Evolutionary conservation across 1,284 basidiomycete species (phyloP).

Genomic region (Marasmius oreades): DNA sequence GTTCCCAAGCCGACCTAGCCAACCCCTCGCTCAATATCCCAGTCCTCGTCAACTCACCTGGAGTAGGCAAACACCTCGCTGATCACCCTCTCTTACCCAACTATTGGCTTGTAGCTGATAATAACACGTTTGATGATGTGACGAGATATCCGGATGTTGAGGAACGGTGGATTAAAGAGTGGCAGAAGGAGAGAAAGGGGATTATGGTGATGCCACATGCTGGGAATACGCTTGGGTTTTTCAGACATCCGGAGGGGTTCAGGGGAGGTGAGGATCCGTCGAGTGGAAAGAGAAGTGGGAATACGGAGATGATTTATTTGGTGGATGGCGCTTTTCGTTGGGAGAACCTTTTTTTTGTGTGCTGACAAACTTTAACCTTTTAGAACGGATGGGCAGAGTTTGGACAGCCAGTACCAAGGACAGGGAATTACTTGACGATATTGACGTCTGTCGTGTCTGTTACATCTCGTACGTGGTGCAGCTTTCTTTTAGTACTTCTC

Average conservation of each 20-base stretch:
- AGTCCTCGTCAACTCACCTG: conserved; percentile 17
- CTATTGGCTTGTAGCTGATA: conserved; percentile 19
- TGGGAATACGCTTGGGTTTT: neutral
- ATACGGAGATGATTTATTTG: conserved; percentile 25
- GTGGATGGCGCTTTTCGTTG: neutral
- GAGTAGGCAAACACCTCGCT: conserved; percentile 32
- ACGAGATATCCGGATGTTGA: conserved; percentile 18
- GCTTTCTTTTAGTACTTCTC: neutral
- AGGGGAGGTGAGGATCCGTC: neutral
- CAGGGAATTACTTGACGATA: conserved; percentile 15
- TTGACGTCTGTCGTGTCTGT: conserved; percentile 14
- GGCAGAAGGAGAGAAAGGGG: conserved; percentile 20
- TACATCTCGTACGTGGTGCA: conserved; percentile 13
- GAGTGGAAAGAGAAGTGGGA: neutral
- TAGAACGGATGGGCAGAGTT: neutral
- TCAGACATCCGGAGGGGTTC: conserved; percentile 1
- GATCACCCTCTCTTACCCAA: conserved; percentile 26
- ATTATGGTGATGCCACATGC: conserved; percentile 8
- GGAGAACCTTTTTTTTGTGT: neutral
- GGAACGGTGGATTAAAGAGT: conserved; percentile 17
- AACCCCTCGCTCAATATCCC: conserved; percentile 21
- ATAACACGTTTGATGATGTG: conserved; percentile 22
- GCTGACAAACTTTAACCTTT: neutral
- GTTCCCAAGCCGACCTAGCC: conserved; percentile 24
- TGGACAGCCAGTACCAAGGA: conserved; percentile 3